Conservation (phyloP, 345 rosid genomes). For the Gossypium bickii region DNA sequence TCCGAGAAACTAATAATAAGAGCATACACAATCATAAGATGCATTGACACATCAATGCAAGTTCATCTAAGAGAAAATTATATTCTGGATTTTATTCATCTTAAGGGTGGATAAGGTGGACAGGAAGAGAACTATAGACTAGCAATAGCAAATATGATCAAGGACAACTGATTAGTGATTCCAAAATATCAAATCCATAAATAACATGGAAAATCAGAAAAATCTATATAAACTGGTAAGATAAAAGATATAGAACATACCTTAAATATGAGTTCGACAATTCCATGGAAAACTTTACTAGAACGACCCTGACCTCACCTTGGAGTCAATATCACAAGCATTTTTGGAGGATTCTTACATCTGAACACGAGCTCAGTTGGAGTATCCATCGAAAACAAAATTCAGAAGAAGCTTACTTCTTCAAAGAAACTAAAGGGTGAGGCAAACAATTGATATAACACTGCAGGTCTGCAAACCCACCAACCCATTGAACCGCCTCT, state of each 20-base stretch:
- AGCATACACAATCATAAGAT: not conserved
- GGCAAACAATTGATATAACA: constrained; percentile 89
- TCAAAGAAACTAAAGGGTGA: constrained; percentile 82
- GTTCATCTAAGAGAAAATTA: not conserved
- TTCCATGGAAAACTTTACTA: constrained; percentile 75
- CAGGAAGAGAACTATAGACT: not conserved
- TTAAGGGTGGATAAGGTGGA: not conserved
- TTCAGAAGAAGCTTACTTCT: constrained; percentile 87
- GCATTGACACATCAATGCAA: not conserved
- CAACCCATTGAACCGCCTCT: constrained; percentile 97
- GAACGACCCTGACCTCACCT: constrained; percentile 91
- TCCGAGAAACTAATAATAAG: not conserved
- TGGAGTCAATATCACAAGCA: constrained; percentile 95
- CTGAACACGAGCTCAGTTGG: constrained; percentile 89
- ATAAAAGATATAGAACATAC: constrained; percentile 26
- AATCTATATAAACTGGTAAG: not conserved
- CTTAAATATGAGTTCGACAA: constrained; percentile 95
- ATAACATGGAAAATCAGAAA: not conserved
- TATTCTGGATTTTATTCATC: not conserved
- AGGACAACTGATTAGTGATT: not conserved
- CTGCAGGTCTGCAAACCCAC: constrained; percentile 90
- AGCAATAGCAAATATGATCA: not conserved
- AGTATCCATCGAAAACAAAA: constrained; percentile 56
- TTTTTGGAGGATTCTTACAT: constrained; percentile 89
- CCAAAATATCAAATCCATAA: not conserved